Evolutionary conservation across 176 grass and related monocot species (phyloP), one percentile per base, ranked within the genome.

Genomic region (Cenchrus fungigraminus): DNA sequence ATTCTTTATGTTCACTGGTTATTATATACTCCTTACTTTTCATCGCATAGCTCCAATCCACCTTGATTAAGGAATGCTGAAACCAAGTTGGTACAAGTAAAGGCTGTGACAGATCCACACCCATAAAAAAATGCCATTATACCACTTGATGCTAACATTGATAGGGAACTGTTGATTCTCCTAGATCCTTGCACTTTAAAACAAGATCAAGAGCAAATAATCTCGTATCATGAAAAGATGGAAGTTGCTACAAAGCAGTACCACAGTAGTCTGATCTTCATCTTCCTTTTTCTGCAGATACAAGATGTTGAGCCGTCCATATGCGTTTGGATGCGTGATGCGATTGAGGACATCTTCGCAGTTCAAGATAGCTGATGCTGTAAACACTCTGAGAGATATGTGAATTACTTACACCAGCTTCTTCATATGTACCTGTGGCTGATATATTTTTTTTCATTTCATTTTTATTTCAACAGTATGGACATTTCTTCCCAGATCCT

Each of bases 401-500:
- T 58, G 77, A 40, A 80, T 67, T 79, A 61, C 43, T 66, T 61
- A 54, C 29, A 25, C 71, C 29, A 44, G 44, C 73, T 79, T 86
- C 57, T 42, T 68, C 83, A 54, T 67, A 34, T 79, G 31, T 61
- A 53, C 28, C 20, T 78, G 6, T 19, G 65, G 50, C 58, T 90
- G 66, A 83, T 67, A 46, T 87, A 16, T 90, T 67, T 80, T 47
- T 67, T 65, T 65, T 14, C 72, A n/a, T 59, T 20, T n/a, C 20
- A 59, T 59, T 77, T 65, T 47, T 73, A 16, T 84, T 87, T 83
- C 75, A 84, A 82, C 91, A 98, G 97, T 98, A 95, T 80, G 97
- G 93, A 17, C 97, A 98, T 95, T 98, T 98, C 85, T 98, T 92
- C 68, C 89, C 91, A n/a, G 93, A 98, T 82, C 93, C 97, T 83